Conservation (phyloP, 371 early-diverging fungal genomes). For the Mortierella sp. region DNA sequence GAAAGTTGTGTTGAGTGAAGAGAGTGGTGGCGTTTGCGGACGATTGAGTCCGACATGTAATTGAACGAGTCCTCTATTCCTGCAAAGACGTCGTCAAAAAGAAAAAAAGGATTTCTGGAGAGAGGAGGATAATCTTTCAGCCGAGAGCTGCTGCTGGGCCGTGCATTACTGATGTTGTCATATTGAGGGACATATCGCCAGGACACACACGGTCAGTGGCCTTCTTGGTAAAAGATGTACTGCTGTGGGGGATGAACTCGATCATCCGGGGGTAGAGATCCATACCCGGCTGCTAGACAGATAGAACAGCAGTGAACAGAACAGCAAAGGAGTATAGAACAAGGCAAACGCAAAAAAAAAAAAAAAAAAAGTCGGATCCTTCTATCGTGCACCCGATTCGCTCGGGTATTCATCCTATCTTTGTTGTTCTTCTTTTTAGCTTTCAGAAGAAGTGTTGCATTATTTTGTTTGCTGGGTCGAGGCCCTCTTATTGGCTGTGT, state of each 20-base stretch:
- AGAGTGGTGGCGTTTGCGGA: background rate
- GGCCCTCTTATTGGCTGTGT: background rate
- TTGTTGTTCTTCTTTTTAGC: background rate
- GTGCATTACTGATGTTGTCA: no score
- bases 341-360: no score
- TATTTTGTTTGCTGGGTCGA: background rate
- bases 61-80: background rate
- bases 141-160: background rate
- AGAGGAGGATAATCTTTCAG: background rate
- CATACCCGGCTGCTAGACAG: no score
- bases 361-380: background rate
- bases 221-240: no score
- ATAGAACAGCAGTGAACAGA: no score
- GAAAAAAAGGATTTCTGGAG: background rate
- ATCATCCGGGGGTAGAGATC: no score
- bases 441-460: background rate
- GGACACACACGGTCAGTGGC: no score
- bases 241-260: no score
- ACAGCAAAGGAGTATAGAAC: background rate
- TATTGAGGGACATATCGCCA: no score
- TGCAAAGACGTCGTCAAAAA: background rate
- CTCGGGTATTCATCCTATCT: background rate
- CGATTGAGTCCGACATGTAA: background rate
- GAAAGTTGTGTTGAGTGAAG: background rate
- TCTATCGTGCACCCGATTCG: background rate